Evolutionary conservation across 2,329 filamentous ascomycete genomes (phyloP), one percentile per base, ranked within the genome.

Genomic region (Exophiala spinifera): DNA sequence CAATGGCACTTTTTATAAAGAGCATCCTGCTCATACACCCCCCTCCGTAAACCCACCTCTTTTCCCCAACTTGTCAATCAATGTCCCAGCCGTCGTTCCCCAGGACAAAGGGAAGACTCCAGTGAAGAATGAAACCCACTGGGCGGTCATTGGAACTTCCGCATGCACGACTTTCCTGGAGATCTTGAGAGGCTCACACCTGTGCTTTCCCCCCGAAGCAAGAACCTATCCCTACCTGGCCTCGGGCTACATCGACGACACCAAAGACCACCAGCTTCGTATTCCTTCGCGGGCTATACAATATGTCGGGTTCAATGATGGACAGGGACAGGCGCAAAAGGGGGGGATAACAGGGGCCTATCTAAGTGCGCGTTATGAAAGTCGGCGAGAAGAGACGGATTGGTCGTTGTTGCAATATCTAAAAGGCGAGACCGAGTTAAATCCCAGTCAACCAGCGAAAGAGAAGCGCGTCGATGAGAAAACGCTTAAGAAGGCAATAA

Each of bases 321-420:
- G 91, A 63, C 79, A 83, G 21, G 79, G 79, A 4, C 66, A 65
- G 73, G 77, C 46, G 73, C 81, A 13, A 73, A 81, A 4, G 78
- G 72, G 70, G 11, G 73, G 72, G 13, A 69, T 71, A 4, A 69
- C 83, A n/a, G 87, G 88, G 17, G 86, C 90, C 3, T 96, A 96
- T 68, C 74, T 97, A 15, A 91, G 89, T 55, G 91, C 91, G 14
- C 80, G 94, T 36, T 99, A 97, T 69, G 94, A 99, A 76, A 91
- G 88, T 55, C 78, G 87, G 34, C 80, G 89, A 28, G 92, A 96
- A 72, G 85, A 84, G 50, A 95, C 88, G 1, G 94, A 97, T 70
- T 95, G 92, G 71, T 89, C 87, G 0, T 79, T 97, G 1, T 73
- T 80, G 48, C 85, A 95, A 71, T 97, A 90, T 67, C 72, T 99